Base-by-base conservation (phyloP, 139 green algal species). In the Chlamydomonas incerta region DNA sequence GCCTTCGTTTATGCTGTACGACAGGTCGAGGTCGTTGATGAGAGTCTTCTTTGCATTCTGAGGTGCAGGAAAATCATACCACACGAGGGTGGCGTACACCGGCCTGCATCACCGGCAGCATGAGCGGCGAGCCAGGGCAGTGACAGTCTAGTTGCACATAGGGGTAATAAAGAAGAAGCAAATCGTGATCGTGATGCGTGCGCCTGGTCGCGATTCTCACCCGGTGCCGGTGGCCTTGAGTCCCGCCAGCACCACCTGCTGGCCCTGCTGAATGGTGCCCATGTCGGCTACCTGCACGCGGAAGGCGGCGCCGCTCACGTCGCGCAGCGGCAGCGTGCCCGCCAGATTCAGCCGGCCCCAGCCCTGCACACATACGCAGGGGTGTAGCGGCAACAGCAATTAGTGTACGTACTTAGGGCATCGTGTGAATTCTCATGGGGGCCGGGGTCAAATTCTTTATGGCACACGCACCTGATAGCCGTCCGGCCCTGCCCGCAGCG, bases 171-270 rank as follows among this genome's bases (percentile, higher is more conserved):
- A n/a, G n/a, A n/a, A n/a, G n/a, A n/a, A n/a, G n/a, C n/a, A n/a
- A n/a, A n/a, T n/a, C n/a, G n/a, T n/a, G n/a, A n/a, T n/a, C n/a
- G n/a, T n/a, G n/a, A n/a, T n/a, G n/a, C n/a, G n/a, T n/a, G n/a
- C n/a, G n/a, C n/a, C n/a, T n/a, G n/a, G n/a, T n/a, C n/a, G n/a
- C n/a, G n/a, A n/a, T n/a, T 55, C 71, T 68, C 31, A 80, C 73
- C 73, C 73, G 4, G 73, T 80, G n/a, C 73, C 73, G 14, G 73
- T 80, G 18, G 73, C 73, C 17, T n/a, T 18, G 33, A 80, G 68
- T 31, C 73, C 73, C 5, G 31, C 28, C 41, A 80, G 15, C n/a
- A 69, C 68, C 11, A 80, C 29, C 31, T 65, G 29, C n/a, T 80
- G 50, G n/a, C 73, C 73, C 29, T 63, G 50, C 5, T 11, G 0